Base-by-base conservation (phyloP, 176 grass and related monocot genomes). In the Zizania latifolia region DNA sequence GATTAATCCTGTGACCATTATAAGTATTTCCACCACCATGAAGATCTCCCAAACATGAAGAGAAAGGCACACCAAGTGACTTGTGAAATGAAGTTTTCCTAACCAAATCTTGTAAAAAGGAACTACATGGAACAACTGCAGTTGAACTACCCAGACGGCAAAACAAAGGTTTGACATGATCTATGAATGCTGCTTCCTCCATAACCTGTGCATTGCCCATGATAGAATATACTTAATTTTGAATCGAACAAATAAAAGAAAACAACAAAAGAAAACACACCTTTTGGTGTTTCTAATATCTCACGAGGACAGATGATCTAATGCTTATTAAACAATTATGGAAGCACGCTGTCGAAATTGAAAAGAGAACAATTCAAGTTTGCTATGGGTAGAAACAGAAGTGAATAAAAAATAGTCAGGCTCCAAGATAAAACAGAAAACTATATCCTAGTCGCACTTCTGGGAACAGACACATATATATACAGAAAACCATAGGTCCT, bases 121-220 rank as follows among this genome's bases (percentile, higher is more conserved):
- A 16, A 70, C 28, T 17, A 51, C 1, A 8, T 5, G 67, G 39
- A 32, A 70, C 41, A 70, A 51, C 43, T 50, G 7, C 67, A 70
- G 17, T 50, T 50, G 41, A 43, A 70, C 43, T 21, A 29, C 27
- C 43, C 27, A 70, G 14, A 14, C 13, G 43, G 16, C 15, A 31
- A 77, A 85, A 85, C 75, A 85, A 71, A 46, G 74, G 79, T 58
- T 40, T 79, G 27, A 85, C 62, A 38, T 85, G 82, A 51, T 58
- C 70, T 79, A 85, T 56, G 17, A 85, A 71, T 12, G 58, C 39
- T 51, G 70, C 51, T 51, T 85, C 82, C 54, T 85, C 82, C 82
- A 85, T 85, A 29, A 85, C 82, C 82, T 85, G 62, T 29, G 64
- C 22, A 71, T 36, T 60, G 36, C 38, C 11, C 46, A 50, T 46